Evolutionary conservation across 1,284 basidiomycete genomes (phyloP).

Genomic region (Pterula multifida): DNA sequence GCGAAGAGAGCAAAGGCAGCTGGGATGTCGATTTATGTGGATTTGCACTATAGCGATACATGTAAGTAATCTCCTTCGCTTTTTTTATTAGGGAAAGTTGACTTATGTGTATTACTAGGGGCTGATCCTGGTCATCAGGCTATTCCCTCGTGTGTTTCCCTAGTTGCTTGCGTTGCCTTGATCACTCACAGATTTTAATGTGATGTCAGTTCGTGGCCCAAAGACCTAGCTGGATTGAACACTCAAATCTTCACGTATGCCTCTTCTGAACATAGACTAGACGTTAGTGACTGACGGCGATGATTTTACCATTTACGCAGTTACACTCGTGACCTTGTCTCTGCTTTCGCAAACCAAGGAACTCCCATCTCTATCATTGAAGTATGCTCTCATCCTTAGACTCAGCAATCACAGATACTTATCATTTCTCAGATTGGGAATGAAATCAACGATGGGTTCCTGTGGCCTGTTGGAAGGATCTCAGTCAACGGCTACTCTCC

Average conservation of each 20-base stretch:
- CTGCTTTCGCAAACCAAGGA: conserved; percentile 37
- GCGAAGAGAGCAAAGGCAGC: conserved; percentile 44
- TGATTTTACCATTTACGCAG: conserved; percentile 15
- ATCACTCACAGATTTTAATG: no score
- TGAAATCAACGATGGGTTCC: conserved; percentile 50
- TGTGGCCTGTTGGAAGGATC: conserved; percentile 49
- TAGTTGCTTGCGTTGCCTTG: not conserved
- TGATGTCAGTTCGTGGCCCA: conserved; percentile 30
- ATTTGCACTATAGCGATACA: conserved; percentile 54
- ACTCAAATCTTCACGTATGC: conserved; percentile 41
- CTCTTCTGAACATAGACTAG: not conserved
- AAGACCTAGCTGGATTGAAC: conserved; percentile 34
- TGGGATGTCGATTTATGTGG: conserved; percentile 44
- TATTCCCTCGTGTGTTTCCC: conserved; percentile 30
- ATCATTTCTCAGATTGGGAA: conserved; percentile 37
- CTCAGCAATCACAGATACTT: not conserved
- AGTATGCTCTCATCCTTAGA: conserved; percentile 16
- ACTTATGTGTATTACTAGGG: conserved; percentile 23
- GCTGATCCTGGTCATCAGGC: conserved; percentile 51
- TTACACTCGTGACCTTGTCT: conserved; percentile 40
- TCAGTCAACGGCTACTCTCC: conserved; percentile 40
- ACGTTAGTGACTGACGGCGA: not conserved
- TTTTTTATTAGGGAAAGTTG: conserved; percentile 3
- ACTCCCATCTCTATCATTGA: conserved; percentile 42
- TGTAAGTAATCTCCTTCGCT: conserved; percentile 23